Base-by-base conservation (phyloP, 2,329 filamentous ascomycete species). In the Clarireedia paspali region DNA sequence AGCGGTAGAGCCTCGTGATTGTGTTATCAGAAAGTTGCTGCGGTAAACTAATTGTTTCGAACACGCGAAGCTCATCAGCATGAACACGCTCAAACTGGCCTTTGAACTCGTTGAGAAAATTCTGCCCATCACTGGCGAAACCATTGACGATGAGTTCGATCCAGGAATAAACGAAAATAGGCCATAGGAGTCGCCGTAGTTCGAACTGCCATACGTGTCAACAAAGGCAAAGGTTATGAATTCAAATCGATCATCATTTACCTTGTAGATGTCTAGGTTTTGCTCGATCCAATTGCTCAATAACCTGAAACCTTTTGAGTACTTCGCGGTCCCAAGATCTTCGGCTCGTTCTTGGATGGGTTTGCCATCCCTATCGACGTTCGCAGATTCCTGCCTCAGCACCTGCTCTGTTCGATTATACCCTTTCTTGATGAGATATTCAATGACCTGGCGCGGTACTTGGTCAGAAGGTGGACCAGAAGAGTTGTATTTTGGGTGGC, bases 371-470 rank as follows among this genome's bases (percentile, higher is more conserved):
- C 86, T 80, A 56, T 92, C 89, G 44, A 94, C 79, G 63, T 91
- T 85, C 24, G 88, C 85, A 1, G 91, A 95, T 71, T 99, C 94
- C 70, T 90, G 87, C 45, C 94, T 84, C 53, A 99, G 88, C 69
- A 94, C 89, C 20, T 92, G 89, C 71, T 99, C 94, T 0, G 94
- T 97, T 24, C 88, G 82, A 53, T 85, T 91, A 72, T 96, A 99
- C 0, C 94, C 94, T 63, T 96, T 91, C 71, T 99, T 99, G 2
- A 91, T 83, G 1, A 99, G 78, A 70, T 99, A 99, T 65, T 99
- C 94, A 7, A 96, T 91, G 3, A 99, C 85, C 84, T 88, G 66
- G 38, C 24, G 4, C 20, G 45, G 53, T 23, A 49, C 3, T 17
- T 5, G 15, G 20, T 34, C 6, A 24, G 14, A 17, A 47, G 60